Conservation (phyloP, 2,329 filamentous ascomycete genomes). For the Paracorniculantispora psalliotae region DNA sequence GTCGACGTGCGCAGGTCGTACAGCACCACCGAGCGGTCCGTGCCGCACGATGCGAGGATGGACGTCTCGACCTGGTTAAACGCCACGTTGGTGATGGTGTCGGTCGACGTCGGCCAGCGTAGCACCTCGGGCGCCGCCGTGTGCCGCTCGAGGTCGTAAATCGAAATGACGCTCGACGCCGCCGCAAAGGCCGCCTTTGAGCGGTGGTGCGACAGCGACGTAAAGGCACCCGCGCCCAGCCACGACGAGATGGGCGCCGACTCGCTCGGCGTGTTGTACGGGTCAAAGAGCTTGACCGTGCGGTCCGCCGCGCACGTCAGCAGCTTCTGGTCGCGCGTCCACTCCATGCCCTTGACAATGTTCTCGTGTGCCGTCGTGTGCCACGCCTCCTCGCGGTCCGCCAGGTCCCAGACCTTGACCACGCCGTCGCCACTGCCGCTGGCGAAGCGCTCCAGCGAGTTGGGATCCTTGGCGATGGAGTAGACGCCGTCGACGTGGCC, state of each 20-base stretch:
- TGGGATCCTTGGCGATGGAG: slow-evolving; percentile 73
- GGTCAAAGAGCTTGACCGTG: slow-evolving; percentile 86
- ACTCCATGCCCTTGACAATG: slow-evolving; percentile 85
- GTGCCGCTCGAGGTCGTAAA: slow-evolving; percentile 82
- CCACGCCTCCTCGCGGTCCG: slow-evolving; percentile 68
- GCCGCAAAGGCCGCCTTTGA: slow-evolving; percentile 74
- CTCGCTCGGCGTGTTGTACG: slow-evolving; percentile 67
- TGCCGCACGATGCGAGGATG: slow-evolving; percentile 77
- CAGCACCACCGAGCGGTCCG: slow-evolving; percentile 80
- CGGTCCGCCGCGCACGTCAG: slow-evolving; percentile 83
- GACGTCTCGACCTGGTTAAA: slow-evolving; percentile 96
- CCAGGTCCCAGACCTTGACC: slow-evolving; percentile 85
- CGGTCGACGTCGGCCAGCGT: slow-evolving; percentile 80
- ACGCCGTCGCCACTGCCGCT: slow-evolving; percentile 88
- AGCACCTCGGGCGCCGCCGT: slow-evolving; percentile 78
- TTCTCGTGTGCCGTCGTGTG: slow-evolving; percentile 82
- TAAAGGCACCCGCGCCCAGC: slow-evolving; percentile 79
- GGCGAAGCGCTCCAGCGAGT: slow-evolving; percentile 67
- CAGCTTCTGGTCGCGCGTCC: slow-evolving; percentile 80
- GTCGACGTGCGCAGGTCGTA: slow-evolving; percentile 88
- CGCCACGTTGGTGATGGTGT: slow-evolving; percentile 81
- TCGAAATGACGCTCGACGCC: slow-evolving; percentile 70
- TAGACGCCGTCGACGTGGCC: slow-evolving; percentile 89
- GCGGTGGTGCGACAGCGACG: slow-evolving; percentile 77
- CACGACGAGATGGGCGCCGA: slow-evolving; percentile 76